phyloP scores from a whole-genome alignment of 768 basidiomycete genomes.

The Suillus occidentalis region DNA sequence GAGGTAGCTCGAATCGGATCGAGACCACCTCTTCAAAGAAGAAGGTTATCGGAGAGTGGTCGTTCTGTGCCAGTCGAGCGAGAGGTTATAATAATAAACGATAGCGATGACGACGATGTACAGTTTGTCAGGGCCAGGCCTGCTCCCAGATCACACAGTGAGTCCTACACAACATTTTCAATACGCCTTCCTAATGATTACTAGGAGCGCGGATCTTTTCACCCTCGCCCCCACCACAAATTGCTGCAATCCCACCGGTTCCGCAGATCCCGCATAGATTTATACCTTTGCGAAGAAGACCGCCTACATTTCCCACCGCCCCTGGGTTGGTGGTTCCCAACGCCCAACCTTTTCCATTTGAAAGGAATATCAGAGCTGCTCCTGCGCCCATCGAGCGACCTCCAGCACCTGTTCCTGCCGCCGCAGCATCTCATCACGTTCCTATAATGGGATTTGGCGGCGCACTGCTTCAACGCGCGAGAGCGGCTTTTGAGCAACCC shows the following conservation, averaged over 20 bases:
- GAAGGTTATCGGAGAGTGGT: slow-evolving; percentile 25
- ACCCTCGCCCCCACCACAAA: slow-evolving; percentile 49
- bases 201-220: slow-evolving; percentile 35
- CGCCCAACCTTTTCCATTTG: slow-evolving; percentile 52
- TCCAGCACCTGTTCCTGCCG: slow-evolving; percentile 28
- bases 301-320: slow-evolving; percentile 29
- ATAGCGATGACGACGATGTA: slow-evolving; percentile 43
- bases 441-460: slow-evolving; percentile 69
- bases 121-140: slow-evolving; percentile 28
- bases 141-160: slow-evolving; percentile 20
- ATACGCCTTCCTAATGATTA: slow-evolving; percentile 8
- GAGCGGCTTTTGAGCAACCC: slow-evolving; percentile 19
- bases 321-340: slow-evolving; percentile 51
- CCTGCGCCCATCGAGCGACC: slow-evolving; percentile 25
- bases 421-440: slow-evolving; percentile 54
- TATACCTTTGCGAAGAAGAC: slow-evolving; percentile 37
- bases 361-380: slow-evolving; percentile 31
- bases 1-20: slow-evolving; percentile 29
- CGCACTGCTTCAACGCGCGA: slow-evolving; percentile 49
- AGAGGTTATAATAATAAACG: slow-evolving; percentile 36
- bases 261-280: slow-evolving; percentile 47
- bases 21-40: slow-evolving; percentile 24
- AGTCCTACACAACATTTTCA: slow-evolving; percentile 3
- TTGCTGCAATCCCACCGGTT: slow-evolving; percentile 51
- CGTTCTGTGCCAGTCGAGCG: slow-evolving; percentile 16